Conservation (phyloP, 345 rosid species). For the Turritis glabra region DNA sequence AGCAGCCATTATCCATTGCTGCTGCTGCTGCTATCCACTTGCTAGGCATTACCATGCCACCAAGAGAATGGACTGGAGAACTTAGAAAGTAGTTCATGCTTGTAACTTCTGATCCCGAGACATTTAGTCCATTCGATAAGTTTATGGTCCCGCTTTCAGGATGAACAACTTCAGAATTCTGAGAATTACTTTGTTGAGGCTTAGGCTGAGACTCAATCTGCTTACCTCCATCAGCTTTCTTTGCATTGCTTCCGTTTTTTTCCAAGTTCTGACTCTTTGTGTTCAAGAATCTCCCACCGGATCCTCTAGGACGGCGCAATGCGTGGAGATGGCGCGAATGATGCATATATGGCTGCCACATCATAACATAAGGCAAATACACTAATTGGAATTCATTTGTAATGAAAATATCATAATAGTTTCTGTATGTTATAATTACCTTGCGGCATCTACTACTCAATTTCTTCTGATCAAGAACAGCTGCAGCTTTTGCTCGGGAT, state of each 20-base stretch:
- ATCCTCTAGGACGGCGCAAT: constrained; percentile 95
- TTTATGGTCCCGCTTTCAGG: constrained; percentile 67
- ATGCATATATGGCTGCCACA: constrained; percentile 82
- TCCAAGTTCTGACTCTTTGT: constrained; percentile 39
- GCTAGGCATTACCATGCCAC: constrained; percentile 61
- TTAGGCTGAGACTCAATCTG: constrained; percentile 9
- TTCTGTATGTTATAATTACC: constrained; percentile 45
- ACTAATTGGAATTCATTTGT: background rate
- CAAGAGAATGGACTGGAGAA: constrained; percentile 49
- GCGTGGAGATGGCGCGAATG: constrained; percentile 93
- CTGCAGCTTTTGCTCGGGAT: constrained; percentile 85
- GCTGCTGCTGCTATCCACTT: constrained; percentile 76
- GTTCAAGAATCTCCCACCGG: constrained; percentile 96
- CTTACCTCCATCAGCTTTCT: constrained; percentile 23
- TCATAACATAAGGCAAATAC: constrained; percentile 15
- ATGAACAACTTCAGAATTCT: constrained; percentile 74
- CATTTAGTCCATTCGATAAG: constrained; percentile 54
- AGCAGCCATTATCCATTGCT: constrained; percentile 44
- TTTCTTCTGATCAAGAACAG: constrained; percentile 55
- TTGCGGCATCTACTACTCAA: constrained; percentile 50
- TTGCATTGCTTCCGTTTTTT: constrained; percentile 39
- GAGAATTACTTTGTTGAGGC: constrained; percentile 65
- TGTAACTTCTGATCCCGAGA: constrained; percentile 74
- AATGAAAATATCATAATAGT: background rate
- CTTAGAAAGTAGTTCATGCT: constrained; percentile 58